Evolutionary conservation across 2,329 filamentous ascomycete genomes (phyloP).

Genomic region (Aspergillus ibericus): DNA sequence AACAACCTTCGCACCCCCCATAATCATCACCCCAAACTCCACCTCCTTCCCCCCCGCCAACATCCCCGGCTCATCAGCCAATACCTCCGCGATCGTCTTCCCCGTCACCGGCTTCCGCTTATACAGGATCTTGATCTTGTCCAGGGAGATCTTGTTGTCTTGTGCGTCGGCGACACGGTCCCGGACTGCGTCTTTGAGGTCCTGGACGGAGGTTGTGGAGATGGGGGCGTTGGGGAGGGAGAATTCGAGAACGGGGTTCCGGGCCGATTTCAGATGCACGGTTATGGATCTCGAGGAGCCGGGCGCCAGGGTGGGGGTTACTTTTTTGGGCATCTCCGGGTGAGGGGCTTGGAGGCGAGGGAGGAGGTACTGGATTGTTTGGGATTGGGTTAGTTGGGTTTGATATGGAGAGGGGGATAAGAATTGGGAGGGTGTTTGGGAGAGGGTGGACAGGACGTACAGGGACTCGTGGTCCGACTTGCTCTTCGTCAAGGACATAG

Average conservation of each 20-base stretch:
- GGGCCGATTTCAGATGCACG: conserved; percentile 55
- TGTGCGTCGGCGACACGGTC: conserved; percentile 56
- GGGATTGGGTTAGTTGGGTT: neutral
- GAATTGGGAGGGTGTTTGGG: no score
- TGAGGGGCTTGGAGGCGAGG: conserved; percentile 47
- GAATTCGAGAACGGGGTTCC: conserved; percentile 70
- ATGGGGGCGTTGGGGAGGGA: conserved; percentile 61
- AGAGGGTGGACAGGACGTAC: conserved; percentile 57
- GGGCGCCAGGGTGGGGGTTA: conserved; percentile 32
- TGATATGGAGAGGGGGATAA: neutral
- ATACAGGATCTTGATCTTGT: conserved; percentile 81
- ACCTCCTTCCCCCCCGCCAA: conserved; percentile 49
- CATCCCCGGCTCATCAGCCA: conserved; percentile 55
- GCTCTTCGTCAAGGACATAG: conserved; percentile 82
- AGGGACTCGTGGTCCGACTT: conserved; percentile 72
- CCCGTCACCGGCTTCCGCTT: conserved; percentile 77
- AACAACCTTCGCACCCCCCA: conserved; percentile 65
- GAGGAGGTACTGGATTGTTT: conserved; percentile 43
- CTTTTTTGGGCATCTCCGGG: conserved; percentile 46
- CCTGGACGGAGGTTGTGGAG: conserved; percentile 71
- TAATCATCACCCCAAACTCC: conserved; percentile 85
- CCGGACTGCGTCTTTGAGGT: conserved; percentile 72
- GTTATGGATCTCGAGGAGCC: conserved; percentile 43
- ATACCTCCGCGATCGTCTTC: conserved; percentile 73
- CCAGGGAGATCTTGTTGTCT: conserved; percentile 43